Conservation (phyloP, 2,329 filamentous ascomycete species). For the Botryotinia globosa region DNA sequence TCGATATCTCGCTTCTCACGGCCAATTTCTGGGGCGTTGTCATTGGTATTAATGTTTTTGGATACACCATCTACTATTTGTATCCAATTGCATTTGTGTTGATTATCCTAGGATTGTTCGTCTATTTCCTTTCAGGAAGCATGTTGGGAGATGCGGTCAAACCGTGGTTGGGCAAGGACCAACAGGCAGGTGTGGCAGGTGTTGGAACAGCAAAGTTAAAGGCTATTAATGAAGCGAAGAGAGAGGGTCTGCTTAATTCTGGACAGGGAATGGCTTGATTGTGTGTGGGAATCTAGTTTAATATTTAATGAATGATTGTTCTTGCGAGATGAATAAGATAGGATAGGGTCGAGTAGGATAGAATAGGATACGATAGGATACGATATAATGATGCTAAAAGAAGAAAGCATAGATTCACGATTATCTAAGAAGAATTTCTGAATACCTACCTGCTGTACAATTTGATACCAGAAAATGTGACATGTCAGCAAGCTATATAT, state of each 20-base stretch:
- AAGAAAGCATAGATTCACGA: neutral
- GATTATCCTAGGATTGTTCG: slow-evolving; percentile 79
- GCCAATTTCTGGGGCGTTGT: slow-evolving; percentile 97
- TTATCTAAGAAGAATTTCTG: neutral
- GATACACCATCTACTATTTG: slow-evolving; percentile 76
- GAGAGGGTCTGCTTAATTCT: slow-evolving; percentile 30
- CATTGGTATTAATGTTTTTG: slow-evolving; percentile 85
- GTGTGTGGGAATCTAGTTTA: neutral
- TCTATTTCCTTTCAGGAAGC: slow-evolving; percentile 84
- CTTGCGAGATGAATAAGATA: neutral
- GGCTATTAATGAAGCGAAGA: slow-evolving; percentile 57
- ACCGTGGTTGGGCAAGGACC: slow-evolving; percentile 87
- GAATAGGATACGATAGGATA: neutral
- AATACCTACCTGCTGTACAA: neutral
- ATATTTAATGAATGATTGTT: neutral
- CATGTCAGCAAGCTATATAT: neutral
- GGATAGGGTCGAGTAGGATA: too few species aligned
- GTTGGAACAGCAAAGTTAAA: slow-evolving; percentile 81
- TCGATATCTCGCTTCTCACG: slow-evolving; percentile 92
- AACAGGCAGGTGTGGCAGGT: slow-evolving; percentile 76
- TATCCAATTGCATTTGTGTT: slow-evolving; percentile 95
- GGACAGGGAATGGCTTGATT: slow-evolving; percentile 13
- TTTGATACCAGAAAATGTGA: neutral
- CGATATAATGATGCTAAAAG: neutral
- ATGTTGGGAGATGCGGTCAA: slow-evolving; percentile 86